Evolutionary conservation across 1,284 basidiomycete genomes (phyloP), one percentile per base, ranked within the genome.

Genomic region (Paramarasmius palmivorus): DNA sequence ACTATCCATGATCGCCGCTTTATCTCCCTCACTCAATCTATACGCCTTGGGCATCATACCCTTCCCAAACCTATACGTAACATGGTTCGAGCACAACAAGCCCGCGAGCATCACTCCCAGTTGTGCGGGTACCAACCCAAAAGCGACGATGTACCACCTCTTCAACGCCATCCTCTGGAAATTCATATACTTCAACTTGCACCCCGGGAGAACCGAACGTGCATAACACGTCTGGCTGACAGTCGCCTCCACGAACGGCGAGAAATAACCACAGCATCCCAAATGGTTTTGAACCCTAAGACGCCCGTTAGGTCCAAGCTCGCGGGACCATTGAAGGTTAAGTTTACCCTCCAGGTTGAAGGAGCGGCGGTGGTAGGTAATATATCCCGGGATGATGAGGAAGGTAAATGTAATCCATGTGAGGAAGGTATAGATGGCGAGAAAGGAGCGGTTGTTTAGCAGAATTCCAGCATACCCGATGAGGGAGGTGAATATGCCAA

Each of bases 261-360:
- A 80, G 64, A 78, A 89, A 69, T 87, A 90, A 10, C 87, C 87
- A 57, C 87, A 90, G 72, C 87, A 90, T 6, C 64, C 60, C 7
- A 90, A 75, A 55, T 79, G 74, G 63, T 87, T 80, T 65, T 90
- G 87, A 45, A 90, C 76, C 22, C 78, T 70, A 25, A 86, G 67
- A 17, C 87, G 74, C 3, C 80, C 84, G 1, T 64, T 59, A 1
- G 77, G 65, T 9, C 80, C 82, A 15, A 89, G 72, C 20, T 68
- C 61, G 34, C 80, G 72, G 36, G 80, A 83, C 87, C 87, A 90
- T 65, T 88, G 81, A 15, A 75, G 69, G 66, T 88, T 88, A 63
- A 89, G 69, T 67, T 89, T 89, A 46, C 84, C 87, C 63, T 88
- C 85, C 45, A 90, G 76, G 63, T 89, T 88, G 75, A 89, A 87